Conservation (phyloP, 805 yeast genomes). For the Saitoella complicata region DNA sequence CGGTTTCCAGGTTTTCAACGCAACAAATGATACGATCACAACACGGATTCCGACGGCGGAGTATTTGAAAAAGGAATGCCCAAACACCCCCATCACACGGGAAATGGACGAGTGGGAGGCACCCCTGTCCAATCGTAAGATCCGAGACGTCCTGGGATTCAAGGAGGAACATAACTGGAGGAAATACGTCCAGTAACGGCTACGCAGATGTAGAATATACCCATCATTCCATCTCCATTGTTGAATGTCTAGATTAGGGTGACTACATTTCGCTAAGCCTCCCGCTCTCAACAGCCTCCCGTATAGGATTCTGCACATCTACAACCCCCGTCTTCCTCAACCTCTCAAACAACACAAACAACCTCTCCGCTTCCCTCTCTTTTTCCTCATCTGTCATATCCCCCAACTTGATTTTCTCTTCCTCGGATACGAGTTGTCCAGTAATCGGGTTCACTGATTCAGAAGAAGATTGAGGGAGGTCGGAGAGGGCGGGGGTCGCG, state of each 20-base stretch:
- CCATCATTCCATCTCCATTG: too few relatives aligned
- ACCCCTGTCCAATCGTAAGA: not conserved
- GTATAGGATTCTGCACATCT: too few relatives aligned
- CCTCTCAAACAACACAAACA: constrained; percentile 27
- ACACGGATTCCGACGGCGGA: constrained; percentile 1
- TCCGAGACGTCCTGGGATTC: constrained; percentile 1
- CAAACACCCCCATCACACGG: constrained; percentile 2
- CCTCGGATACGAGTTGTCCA: constrained; percentile 13
- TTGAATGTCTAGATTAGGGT: too few relatives aligned
- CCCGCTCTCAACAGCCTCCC: too few relatives aligned
- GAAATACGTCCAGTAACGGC: not conserved
- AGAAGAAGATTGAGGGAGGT: not conserved
- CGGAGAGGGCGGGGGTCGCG: constrained; percentile 6
- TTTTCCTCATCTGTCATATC: constrained; percentile 29
- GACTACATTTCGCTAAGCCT: too few relatives aligned
- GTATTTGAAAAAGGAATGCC: not conserved
- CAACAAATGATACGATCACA: constrained; percentile 2
- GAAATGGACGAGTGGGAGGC: constrained; percentile 5
- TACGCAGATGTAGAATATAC: too few relatives aligned
- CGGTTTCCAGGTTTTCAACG: constrained; percentile 3
- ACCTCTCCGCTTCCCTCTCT: constrained; percentile 29
- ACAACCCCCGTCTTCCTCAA: constrained; percentile 16
- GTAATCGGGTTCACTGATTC: constrained; percentile 15
- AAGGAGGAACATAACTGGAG: constrained; percentile 2
- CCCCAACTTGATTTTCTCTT: constrained; percentile 5